Base-by-base conservation (phyloP, 2,329 filamentous ascomycete species). In the Thielaviopsis punctulata region DNA sequence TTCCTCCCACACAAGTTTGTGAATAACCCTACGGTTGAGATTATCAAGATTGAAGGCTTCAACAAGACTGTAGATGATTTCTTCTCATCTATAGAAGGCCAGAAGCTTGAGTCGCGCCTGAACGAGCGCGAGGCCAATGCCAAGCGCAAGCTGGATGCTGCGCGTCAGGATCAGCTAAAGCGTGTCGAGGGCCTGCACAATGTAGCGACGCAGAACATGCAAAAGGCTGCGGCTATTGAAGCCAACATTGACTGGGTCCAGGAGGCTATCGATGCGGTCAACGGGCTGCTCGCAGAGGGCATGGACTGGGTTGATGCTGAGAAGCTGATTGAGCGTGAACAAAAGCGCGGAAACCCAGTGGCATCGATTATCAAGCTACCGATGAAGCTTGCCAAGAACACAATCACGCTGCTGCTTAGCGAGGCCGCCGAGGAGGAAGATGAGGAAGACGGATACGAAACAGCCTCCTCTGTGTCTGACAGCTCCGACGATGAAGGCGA, bases 301-400 rank as follows among this genome's bases (percentile, higher is more conserved):
- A 96, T 96, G 88, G 92, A 98, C 60, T 98, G 92, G 92, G 80
- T 87, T 10, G 85, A 95, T 58, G 89, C 96, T 60, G 86, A 78
- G 9, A 84, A 83, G 54, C 69, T 98, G 56, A 85, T 98, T 50
- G 87, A 95, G 63, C 77, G 87, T 58, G 90, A 96, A 63, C 85
- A 93, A 63, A 79, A 73, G 56, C 74, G 81, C 48, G 73, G 79
- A 24, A 98, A 98, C 58, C 79, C 86, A 0, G 88, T 98, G 7
- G 92, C 92, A 1, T 76, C 83, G 54, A 80, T 88, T 45, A 94
- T 98, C 61, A 85, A 84, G 62, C 68, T 94, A 18, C 90, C 92
- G 0, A 67, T 98, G 49, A 94, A 93, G 60, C 72, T 98, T 2
- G 75, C 86, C n/a, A 87, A 96, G 59, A 95, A 94, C 60, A 84